Evolutionary conservation across 495 filamentous ascomycete genomes (phyloP), one percentile per base, ranked within the genome.

Genomic region (Penicillium paxilli): DNA sequence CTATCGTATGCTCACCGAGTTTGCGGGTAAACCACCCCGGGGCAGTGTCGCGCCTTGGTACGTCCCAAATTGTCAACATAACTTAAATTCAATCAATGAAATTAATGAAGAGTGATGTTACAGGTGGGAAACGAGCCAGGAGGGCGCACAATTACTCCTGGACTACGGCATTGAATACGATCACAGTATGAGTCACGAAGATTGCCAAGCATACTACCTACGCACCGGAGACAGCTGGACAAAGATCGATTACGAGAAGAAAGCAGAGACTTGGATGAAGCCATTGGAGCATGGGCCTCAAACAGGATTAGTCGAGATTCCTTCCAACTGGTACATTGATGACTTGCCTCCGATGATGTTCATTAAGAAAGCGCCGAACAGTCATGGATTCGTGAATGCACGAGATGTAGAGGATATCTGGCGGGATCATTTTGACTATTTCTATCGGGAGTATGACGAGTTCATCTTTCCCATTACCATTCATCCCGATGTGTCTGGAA

Each of bases 141-240:
- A 90, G 61, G 82, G 83, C 5, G 83, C 84, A 0, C 80, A 87
- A 41, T 70, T 89, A 44, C 75, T 90, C 45, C 73, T 87, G 22
- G 80, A 78, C 45, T 89, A 86, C 51, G 86, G 87, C 4, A 83
- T 90, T 22, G 80, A 88, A 56, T 88, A 88, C 44, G 83, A 87
- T 49, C 85, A 87, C 65, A 80, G 73, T 45, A 84, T 87, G 77
- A 81, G 70, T 56, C 84, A 88, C 57, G 79, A 88, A 47, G 85
- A 87, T 57, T 83, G 80, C 24, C 80, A 87, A 49, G 76, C 80
- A 23, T 88, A 88, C 60, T 87, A 75, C 52, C 72, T 86, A 3
- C 81, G 83, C 9, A 78, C 72, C 3, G 83, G 82, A 17, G 80
- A 85, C 55, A 70, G 51, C 8, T 86, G 83, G 83, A 82, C 77